A percentile compares a stretch with the other conserved stretches of the same genome.
These are phyloP conservation scores for Hypoxylon sp. DNA, from an alignment of 2,329 filamentous ascomycete species.

Conservation along the genomic window DNA sequence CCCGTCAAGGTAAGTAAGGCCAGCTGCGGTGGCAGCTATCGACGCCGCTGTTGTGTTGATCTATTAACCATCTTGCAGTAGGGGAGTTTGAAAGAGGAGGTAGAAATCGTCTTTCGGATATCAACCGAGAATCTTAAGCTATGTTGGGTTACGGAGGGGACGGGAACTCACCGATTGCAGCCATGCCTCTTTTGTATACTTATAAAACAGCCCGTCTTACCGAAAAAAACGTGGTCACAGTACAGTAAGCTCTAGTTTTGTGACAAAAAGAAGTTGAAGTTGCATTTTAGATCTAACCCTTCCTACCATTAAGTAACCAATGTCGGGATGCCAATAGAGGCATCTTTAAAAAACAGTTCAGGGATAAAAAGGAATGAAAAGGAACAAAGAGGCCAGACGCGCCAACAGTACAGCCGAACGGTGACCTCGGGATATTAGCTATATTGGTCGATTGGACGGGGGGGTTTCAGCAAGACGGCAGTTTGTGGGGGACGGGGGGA, in stretches of 20 bases:
- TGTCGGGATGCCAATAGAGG: constrained; percentile 20
- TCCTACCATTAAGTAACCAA: constrained; percentile 15
- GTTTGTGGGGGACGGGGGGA: constrained; percentile 39
- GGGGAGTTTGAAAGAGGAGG: background rate
- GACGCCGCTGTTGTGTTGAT: constrained; percentile 48
- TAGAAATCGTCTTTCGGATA: constrained; percentile 17
- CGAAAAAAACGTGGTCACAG: constrained; percentile 7
- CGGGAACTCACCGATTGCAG: constrained; percentile 44
- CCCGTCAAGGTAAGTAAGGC: constrained; percentile 74
- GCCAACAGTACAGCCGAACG: constrained; percentile 41
- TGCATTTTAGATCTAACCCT: constrained; percentile 32
- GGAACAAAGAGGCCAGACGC: constrained; percentile 21
- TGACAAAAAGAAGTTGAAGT: constrained; percentile 20
- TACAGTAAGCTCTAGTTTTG: constrained; percentile 12
- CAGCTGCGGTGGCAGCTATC: constrained; percentile 56
- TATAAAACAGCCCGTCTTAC: constrained; percentile 5
- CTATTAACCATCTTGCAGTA: constrained; percentile 14
- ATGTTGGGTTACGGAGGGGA: constrained; percentile 11
- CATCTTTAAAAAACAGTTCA: constrained; percentile 20
- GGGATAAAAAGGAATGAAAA: constrained; percentile 7
- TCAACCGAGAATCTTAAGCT: constrained; percentile 1
- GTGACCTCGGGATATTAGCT: constrained; percentile 43
- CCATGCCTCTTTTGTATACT: constrained; percentile 35
- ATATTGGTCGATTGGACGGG: constrained; percentile 22
- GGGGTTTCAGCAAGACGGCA: constrained; percentile 31